Evolutionary conservation across 306 rosid species (phyloP), one percentile per base, ranked within the genome.

Genomic region (Vicia villosa): DNA sequence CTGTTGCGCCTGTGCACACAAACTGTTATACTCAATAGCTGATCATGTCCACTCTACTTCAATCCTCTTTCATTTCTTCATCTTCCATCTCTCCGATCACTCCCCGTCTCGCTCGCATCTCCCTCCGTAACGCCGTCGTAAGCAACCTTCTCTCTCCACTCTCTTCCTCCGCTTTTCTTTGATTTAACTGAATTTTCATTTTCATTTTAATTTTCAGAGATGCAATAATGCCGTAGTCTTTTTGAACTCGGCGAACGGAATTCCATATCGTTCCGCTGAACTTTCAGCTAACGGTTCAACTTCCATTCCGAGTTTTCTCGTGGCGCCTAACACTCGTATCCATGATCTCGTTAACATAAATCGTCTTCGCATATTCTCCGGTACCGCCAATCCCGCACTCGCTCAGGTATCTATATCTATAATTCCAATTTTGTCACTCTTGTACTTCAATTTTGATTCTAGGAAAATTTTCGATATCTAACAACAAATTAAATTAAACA

Each of bases 231-330:
- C 76, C 5, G 78, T 69, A 26, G 86, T 78, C 51, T 82, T 91
- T 0, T 10, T 87, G 70, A 84, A 78, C 67, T 83, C 66, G 52
- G 88, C 62, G 34, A 61, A 61, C 67, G 97, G 97, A 10, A 87
- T 63, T 71, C 87, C 86, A 0, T 30, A 26, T 7, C 70, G 45
- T 15, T 46, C 68, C 10, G 20, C 36, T 15, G 63, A 67, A 50
- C 69, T 81, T 0, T 15, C 65, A 4, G 60, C 66, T 17, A 20
- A 34, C 45, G 19, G 80, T 13, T 76, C 72, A 51, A 68, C 10
- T 19, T 52, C 63, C 16, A 13, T 74, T 77, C 87, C 88, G 1
- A 80, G 77, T 50, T 76, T 83, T 36, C 70, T 82, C 5, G 58
- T 74, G 8, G 61, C 84, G 50, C 71, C 81, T 1, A 79, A 63